Conservation (phyloP, 768 basidiomycete species). For the Ephemerocybe angulata region DNA sequence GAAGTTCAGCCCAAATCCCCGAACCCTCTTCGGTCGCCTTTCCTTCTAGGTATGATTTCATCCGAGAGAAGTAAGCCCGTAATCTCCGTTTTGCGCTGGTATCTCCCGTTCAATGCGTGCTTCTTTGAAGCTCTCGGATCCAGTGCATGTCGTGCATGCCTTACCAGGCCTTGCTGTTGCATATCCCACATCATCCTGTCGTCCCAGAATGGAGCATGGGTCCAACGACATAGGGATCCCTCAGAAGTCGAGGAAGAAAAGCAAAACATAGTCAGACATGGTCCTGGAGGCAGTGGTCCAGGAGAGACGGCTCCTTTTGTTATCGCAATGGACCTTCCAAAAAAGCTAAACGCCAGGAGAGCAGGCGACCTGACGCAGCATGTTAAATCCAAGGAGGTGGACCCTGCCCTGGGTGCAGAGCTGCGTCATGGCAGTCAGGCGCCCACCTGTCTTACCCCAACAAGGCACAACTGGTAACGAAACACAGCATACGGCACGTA, state of each 20-base stretch:
- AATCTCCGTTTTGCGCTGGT: slow-evolving; percentile 6
- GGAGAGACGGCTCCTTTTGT: background rate
- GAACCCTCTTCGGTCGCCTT: background rate
- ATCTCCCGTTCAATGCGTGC: background rate
- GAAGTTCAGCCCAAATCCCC: background rate
- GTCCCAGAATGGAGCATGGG: background rate
- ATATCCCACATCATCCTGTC: background rate
- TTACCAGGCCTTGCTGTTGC: too few species aligned
- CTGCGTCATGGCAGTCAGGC: background rate
- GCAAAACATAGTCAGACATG: background rate
- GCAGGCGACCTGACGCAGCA: background rate
- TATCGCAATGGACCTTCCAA: background rate
- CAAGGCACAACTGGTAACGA: background rate
- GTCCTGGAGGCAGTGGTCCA: background rate
- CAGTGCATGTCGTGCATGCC: background rate
- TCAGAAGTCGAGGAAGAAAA: background rate
- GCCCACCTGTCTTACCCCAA: background rate
- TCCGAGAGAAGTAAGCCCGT: background rate
- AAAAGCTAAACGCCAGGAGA: background rate
- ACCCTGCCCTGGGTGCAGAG: background rate
- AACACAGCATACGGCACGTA: background rate
- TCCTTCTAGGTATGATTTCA: background rate
- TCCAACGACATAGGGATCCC: background rate
- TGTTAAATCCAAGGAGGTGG: background rate
- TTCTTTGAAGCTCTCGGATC: slow-evolving; percentile 6